Evolutionary conservation across 1,284 basidiomycete species (phyloP), one percentile per base, ranked within the genome.

Genomic region (Austroboletus rostrupii): DNA sequence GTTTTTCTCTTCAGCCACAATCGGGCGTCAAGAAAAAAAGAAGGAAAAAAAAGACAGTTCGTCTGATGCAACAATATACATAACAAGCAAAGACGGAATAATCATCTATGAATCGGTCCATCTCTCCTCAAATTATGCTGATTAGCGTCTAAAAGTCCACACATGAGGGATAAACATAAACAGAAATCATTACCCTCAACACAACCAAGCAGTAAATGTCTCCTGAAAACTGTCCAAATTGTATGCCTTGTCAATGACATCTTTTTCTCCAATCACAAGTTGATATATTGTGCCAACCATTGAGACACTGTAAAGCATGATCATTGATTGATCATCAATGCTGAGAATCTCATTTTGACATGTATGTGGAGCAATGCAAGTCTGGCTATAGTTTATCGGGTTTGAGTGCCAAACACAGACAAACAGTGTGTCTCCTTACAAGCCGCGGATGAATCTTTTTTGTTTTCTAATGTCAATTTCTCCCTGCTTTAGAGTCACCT

Each of bases 201-300:
- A 64, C 19, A 49, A 51, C 77, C 77, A 78, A 21, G 64, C 62
- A 2, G 76, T 72, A 42, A 77, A 62, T 8, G 76, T 77, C 47
- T 73, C 61, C 51, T 74, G 69, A 61, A 83, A 80, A 5, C 83
- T 81, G 62, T 82, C 78, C 40, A 57, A 54, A 65, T 85, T 81
- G 47, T 66, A 52, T 42, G 57, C 58, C 43, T 74, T 67, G 45
- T 72, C 66, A 48, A 83, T 73, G 50, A 82, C 57, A 19, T 70
- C 74, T 35, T 66, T 55, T 16, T 70, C 65, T 56, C 72, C 66
- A 31, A 83, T 68, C 60, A 73, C 78, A 26, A 85, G 61, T 61
- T 78, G 75, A 57, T 68, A 77, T 5, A 71, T 73, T 7, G 73
- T 68, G 13, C 73, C 79, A 26, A 85, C 74, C 5, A 82, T 85